Evolutionary conservation across 1,284 basidiomycete genomes (phyloP).

Genomic region (Sporisorium iseilematis-ciliati): DNA sequence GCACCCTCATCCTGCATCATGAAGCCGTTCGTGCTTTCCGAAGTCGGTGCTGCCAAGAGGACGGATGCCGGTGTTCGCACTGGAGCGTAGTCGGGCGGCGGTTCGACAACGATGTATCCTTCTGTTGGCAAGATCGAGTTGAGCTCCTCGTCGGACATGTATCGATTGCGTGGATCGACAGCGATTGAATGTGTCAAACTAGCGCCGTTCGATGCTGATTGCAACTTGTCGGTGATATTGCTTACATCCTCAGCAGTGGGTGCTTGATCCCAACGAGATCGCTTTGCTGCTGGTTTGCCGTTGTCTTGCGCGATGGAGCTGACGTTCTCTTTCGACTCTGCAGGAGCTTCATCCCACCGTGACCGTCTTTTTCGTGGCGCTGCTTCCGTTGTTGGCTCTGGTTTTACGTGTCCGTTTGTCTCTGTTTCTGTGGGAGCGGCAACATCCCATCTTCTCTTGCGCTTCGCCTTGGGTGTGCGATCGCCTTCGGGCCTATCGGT

Average conservation of each 20-base stretch:
- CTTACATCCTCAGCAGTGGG: slow-evolving; percentile 69
- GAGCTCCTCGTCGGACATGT: slow-evolving; percentile 94
- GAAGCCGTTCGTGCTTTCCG: slow-evolving; percentile 81
- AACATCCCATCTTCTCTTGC: slow-evolving; percentile 90
- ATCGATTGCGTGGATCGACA: slow-evolving; percentile 89
- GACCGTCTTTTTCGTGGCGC: slow-evolving; percentile 89
- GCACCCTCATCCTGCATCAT: slow-evolving; percentile 95
- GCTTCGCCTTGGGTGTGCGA: slow-evolving; percentile 75
- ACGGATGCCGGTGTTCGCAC: slow-evolving; percentile 81
- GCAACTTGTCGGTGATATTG: background rate
- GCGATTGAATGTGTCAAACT: slow-evolving; percentile 4
- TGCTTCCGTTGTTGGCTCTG: slow-evolving; percentile 28
- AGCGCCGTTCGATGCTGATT: slow-evolving; percentile 18
- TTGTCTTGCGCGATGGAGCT: slow-evolving; percentile 76
- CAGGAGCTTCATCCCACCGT: slow-evolving; percentile 87
- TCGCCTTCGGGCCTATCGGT: slow-evolving; percentile 64
- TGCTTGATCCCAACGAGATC: slow-evolving; percentile 97
- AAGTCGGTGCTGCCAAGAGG: slow-evolving; percentile 75
- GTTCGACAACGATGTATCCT: slow-evolving; percentile 91
- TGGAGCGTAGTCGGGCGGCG: slow-evolving; percentile 92
- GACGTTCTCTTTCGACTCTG: slow-evolving; percentile 71
- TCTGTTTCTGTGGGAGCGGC: slow-evolving; percentile 73
- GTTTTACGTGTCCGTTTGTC: slow-evolving; percentile 8
- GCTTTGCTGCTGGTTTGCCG: slow-evolving; percentile 71
- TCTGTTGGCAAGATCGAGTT: slow-evolving; percentile 86